Percentiles rank a stretch among this genome's conserved stretches.
Evolutionary conservation across 2,329 filamentous ascomycete genomes (phyloP).

Genomic region (Aspergillus niger): DNA sequence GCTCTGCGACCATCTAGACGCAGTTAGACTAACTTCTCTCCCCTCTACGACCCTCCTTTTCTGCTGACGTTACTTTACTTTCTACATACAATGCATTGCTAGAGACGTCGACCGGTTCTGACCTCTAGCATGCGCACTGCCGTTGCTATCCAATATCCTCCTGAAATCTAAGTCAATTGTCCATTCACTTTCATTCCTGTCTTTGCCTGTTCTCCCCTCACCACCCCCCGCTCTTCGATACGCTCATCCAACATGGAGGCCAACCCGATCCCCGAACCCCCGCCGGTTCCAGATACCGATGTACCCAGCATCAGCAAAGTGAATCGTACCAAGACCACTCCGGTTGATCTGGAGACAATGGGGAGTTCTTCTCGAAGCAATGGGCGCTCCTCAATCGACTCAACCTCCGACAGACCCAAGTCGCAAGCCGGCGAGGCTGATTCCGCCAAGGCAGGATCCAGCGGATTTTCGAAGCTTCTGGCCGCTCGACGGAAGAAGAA

Average conservation of each 20-base stretch:
- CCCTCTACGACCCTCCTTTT: conserved; percentile 6
- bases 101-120: conserved; percentile 4
- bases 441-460: conserved; percentile 41
- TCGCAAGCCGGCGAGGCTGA: conserved; percentile 43
- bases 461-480: conserved; percentile 57
- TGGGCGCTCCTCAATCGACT: conserved; percentile 43
- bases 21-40: neutral
- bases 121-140: conserved; percentile 5
- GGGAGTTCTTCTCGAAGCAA: conserved; percentile 36
- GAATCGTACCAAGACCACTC: conserved; percentile 41
- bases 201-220: conserved; percentile 5
- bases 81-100: conserved; percentile 3
- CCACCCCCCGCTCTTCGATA: neutral
- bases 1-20: conserved; percentile 7
- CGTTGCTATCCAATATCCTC: neutral
- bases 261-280: conserved; percentile 28
- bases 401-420: conserved; percentile 40
- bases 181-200: neutral
- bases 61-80: neutral
- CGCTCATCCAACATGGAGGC: conserved; percentile 35
- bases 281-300: conserved; percentile 37
- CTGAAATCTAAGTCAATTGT: neutral
- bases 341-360: conserved; percentile 36
- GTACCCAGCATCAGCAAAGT: conserved; percentile 38
- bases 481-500: conserved; percentile 47